phyloP scores from a whole-genome alignment of 148 eudicot species.

The Amaranthus cruentus region DNA sequence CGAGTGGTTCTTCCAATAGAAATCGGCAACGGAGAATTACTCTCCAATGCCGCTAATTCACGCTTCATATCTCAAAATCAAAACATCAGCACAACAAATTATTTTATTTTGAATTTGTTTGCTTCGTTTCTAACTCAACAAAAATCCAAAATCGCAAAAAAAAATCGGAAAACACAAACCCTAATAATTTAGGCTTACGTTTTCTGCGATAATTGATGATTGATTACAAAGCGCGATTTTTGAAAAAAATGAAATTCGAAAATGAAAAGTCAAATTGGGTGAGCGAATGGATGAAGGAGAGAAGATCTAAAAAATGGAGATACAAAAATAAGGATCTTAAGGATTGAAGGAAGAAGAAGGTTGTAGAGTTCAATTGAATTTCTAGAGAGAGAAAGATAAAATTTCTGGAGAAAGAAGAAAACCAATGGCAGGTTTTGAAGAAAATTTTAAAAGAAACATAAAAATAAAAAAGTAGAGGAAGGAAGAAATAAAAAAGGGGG shows the following conservation, averaged over 20 bases:
- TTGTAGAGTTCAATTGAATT: no score
- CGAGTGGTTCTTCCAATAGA: constrained; percentile 19
- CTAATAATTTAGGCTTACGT: not conserved
- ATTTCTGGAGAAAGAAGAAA: not conserved
- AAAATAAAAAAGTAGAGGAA: not conserved
- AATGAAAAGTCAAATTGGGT: not conserved
- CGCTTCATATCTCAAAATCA: constrained; percentile 25
- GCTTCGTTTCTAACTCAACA: not conserved
- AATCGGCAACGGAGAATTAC: constrained; percentile 10
- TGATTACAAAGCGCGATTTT: not conserved
- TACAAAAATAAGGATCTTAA: not conserved
- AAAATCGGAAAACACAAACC: not conserved
- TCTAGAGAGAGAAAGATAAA: not conserved
- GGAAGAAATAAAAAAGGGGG: not conserved
- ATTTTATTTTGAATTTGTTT: not conserved
- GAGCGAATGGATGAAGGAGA: not conserved
- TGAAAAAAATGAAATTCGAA: not conserved
- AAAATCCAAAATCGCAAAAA: not conserved
- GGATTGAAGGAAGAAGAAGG: not conserved
- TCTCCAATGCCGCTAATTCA: constrained; percentile 29
- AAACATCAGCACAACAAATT: not conserved
- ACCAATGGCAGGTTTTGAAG: not conserved
- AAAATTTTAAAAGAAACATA: not conserved
- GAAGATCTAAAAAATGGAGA: not conserved
- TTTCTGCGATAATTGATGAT: not conserved